These are phyloP conservation scores for Pseudopediastrum boryanum DNA, from an alignment of 139 green algal genomes.

Conservation along the genomic window DNA sequence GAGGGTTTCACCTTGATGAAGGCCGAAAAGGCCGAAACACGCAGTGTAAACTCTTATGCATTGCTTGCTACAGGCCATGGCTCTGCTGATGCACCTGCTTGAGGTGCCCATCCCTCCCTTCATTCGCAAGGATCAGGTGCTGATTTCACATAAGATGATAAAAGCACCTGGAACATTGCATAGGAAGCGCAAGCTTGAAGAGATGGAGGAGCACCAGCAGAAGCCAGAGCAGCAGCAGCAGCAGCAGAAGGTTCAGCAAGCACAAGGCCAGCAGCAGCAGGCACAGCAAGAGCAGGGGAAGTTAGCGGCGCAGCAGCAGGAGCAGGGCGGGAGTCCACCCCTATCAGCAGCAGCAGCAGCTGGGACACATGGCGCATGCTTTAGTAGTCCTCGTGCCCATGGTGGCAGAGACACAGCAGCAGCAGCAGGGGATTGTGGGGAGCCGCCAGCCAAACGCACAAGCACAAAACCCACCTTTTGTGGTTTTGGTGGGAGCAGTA, in stretches of 20 bases:
- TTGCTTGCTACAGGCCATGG: conserved; percentile 46
- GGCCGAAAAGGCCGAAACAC: no score
- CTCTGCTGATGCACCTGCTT: conserved; percentile 49
- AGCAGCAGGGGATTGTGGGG: neutral
- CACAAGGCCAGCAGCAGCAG: neutral
- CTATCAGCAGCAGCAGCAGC: neutral
- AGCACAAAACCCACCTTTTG: no score
- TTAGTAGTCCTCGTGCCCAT: neutral
- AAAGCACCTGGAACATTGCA: conserved; percentile 19
- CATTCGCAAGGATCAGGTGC: conserved; percentile 42
- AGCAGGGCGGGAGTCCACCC: neutral
- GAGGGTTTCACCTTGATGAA: no score
- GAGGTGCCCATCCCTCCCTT: conserved; percentile 46
- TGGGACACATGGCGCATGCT: neutral
- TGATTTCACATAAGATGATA: conserved; percentile 34
- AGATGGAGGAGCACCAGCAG: neutral
- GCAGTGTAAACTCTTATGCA: no score
- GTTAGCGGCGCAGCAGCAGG: neutral
- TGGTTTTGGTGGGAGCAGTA: no score
- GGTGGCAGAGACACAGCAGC: neutral
- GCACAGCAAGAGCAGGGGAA: neutral
- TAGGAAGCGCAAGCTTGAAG: neutral
- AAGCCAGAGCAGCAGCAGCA: conserved; percentile 4
- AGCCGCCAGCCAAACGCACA: no score
- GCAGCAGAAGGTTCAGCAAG: neutral